Evolutionary conservation across 192 early-diverging fungal species (phyloP), one percentile per base, ranked within the genome.

Genomic region (Podila clonocystis): DNA sequence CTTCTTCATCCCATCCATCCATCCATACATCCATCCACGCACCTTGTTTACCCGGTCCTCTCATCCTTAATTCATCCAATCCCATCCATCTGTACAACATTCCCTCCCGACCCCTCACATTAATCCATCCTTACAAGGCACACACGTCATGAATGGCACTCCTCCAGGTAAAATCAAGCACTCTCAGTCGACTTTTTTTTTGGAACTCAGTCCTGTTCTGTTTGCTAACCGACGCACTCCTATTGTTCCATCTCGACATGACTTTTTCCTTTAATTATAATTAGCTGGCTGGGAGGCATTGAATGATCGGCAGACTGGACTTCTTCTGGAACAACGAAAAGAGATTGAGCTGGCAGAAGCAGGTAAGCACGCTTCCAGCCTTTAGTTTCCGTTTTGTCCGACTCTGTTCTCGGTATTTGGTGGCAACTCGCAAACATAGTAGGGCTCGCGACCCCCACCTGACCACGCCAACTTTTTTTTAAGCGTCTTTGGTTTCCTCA

Each of bases 201-300:
- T 63, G 9, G 19, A 38, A 63, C 33, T 38, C 12, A 31, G 34
- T 28, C n/a, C 41, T 19, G 22, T 13, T 5, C 30, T 34, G 30
- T 20, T 13, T 26, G 26, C 63, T 31, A 30, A 8, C 60, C 9
- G 20, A 36, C 34, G 8, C 9, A 36, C 9, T 36, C 26, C 31
- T 62, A 3, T 20, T 17, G 29, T 17, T 4, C 31, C 26, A 24
- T 31, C 22, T 62, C 19, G 15, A 22, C 33, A 38, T 29, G 29
- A 6, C 28, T 24, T 11, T 29, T 0, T 49, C 45, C 9, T 34
- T 30, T 24, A 33, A 15, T 26, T 49, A 12, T 50, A 0, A 65
- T n/a, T 38, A 80, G 77, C 70, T 69, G 70, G 77, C 50, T 80
- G 77, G 77, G 77, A 80, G 67, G 71, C 70, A n/a, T 38, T 80